Percentiles rank a stretch among this genome's conserved stretches.
phyloP scores from a whole-genome alignment of 352 stramenopile species.

The Pythium sp. region DNA sequence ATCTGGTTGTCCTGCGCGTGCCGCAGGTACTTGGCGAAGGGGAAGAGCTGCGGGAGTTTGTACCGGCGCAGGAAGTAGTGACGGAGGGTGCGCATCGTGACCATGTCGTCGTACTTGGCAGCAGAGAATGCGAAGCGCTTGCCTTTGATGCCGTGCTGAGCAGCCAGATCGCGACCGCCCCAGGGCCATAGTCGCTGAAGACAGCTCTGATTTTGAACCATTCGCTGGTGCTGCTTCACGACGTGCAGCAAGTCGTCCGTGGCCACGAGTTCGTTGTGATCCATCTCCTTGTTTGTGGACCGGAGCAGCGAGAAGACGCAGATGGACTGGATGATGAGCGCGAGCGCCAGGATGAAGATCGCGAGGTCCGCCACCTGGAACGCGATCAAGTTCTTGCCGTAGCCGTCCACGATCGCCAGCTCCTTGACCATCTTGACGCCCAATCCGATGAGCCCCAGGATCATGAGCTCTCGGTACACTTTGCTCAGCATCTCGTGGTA shows the following conservation, averaged over 20 bases:
- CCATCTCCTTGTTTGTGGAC: constrained; percentile 29
- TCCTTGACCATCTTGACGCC: constrained; percentile 49
- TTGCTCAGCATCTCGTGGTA: constrained; percentile 70
- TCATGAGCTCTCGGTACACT: constrained; percentile 54
- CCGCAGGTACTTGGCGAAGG: constrained; percentile 71
- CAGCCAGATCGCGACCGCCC: too few species aligned
- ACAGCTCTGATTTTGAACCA: too few species aligned
- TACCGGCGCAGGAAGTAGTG: constrained; percentile 42
- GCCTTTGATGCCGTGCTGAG: too few species aligned
- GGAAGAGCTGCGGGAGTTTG: constrained; percentile 44
- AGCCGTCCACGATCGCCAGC: constrained; percentile 18
- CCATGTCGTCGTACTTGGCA: not conserved
- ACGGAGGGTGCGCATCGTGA: constrained; percentile 35
- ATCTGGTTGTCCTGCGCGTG: constrained; percentile 74
- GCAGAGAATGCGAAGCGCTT: too few species aligned
- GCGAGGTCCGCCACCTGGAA: constrained; percentile 52
- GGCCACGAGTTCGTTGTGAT: constrained; percentile 39
- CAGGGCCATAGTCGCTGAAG: too few species aligned
- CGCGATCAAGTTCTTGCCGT: constrained; percentile 34
- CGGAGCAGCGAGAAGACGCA: constrained; percentile 39
- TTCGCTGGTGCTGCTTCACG: not conserved
- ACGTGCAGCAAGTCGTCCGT: constrained; percentile 33
- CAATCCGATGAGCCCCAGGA: constrained; percentile 49
- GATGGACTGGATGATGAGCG: constrained; percentile 47
- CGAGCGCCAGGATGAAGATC: constrained; percentile 51